Evolutionary conservation across 1,139 yeast genomes (phyloP), one percentile per base, ranked within the genome.

Genomic region (Hyphopichia khmerensis): DNA sequence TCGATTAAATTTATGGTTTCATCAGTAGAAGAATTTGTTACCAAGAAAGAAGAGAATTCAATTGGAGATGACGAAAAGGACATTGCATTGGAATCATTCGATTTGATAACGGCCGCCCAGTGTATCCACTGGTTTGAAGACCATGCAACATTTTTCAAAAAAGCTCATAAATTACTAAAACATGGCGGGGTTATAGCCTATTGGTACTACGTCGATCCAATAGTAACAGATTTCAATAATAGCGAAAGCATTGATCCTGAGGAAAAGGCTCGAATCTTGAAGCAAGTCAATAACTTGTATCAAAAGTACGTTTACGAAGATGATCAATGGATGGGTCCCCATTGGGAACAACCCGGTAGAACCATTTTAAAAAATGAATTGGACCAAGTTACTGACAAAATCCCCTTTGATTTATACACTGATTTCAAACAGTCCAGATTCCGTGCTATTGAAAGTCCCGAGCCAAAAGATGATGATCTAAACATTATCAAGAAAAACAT

Each of bases 301-400:
- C 41, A 48, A 43, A 60, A 66, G 41, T 69, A 62, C 43, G 63
- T 60, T n/a, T 72, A 72, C 46, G 62, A 64, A 19, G 72, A 70
- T 43, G 64, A 67, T 1, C 42, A 50, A n/a, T 55, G 46, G 19
- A 53, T 72, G 16, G 78, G 79, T 0, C 73, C 73, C 1, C 59
- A 65, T 48, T 71, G 77, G 76, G 75, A 71, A 47, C 72, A 69
- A 44, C 79, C 79, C 1, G 79, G 79, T 3, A 53, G 77, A 40
- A 39, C 46, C 10, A 64, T 69, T 27, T 51, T 72, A 40, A 61
- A 60, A 43, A 45, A 65, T 35, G 51, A 48, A 42, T 64, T 63
- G 44, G 46, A 40, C 4, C 64, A 55, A 18, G 69, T 68, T 21
- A 66, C 70, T 47, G 41, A 52, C 5, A 48, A 57, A 15, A 67